Base-by-base conservation (phyloP, 495 filamentous ascomycete genomes). In the Hypoxylon rickii region DNA sequence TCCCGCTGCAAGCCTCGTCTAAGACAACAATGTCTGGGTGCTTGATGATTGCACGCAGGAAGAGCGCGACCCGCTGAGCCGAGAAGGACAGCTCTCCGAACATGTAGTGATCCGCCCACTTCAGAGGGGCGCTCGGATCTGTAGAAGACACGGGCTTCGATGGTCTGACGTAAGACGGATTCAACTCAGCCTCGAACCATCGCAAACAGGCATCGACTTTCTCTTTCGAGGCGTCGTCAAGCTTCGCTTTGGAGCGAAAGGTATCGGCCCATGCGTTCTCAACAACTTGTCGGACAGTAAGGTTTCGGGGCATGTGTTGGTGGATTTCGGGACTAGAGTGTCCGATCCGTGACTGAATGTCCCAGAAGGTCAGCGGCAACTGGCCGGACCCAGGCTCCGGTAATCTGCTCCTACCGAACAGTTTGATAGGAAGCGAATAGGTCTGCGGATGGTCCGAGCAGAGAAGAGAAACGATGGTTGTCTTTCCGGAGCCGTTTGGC, bases 371-470 rank as follows among this genome's bases (percentile, higher is more conserved):
- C 20, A 96, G 83, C 0, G 89, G 92, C 0, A 81, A 83, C 42
- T 82, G 63, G 11, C 88, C 91, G 0, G 75, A 78, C 0, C 72
- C 73, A 0, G 77, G 78, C 42, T 86, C 80, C 0, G 92, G 91
- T 2, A 96, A 79, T 7, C 94, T 83, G 37, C 86, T 86, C 17
- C 86, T 85, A 1, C 90, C 89, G 58, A 98, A 96, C 31, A 96
- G 75, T 55, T 82, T 83, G 42, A 98, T 86, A 12, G 92, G 92
- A 18, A 89, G 81, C 2, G 90, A 90, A 69, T 97, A 98, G 1
- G 92, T 83, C 68, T 96, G 92, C 0, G 94, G 94, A 56, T 98
- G 94, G 66, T 98, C 94, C 2, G 92, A 96, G 29, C 89, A 94
- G 56, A 98, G 88, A 11, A 98, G 76, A 1, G 92, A 94, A 12